Evolutionary conservation across 2,329 filamentous ascomycete species (phyloP).

Genomic region (Fusarium sp.): DNA sequence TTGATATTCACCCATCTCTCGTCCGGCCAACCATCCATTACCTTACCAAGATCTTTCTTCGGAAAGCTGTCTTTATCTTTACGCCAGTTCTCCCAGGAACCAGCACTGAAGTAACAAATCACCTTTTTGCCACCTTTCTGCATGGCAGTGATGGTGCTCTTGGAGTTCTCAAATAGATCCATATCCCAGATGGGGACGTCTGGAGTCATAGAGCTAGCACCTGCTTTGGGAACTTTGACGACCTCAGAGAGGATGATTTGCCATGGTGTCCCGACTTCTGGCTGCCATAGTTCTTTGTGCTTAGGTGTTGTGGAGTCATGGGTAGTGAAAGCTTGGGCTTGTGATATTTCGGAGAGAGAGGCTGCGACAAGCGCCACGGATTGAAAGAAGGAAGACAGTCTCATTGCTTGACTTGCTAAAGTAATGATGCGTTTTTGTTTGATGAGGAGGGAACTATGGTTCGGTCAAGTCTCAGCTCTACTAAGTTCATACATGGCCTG

Average conservation of each 20-base stretch:
- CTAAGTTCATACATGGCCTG: too few relatives aligned
- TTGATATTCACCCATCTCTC: conserved; percentile 74
- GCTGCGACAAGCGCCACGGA: neutral
- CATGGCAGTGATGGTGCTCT: conserved; percentile 62
- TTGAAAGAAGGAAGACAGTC: fast-evolving
- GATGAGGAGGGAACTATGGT: neutral
- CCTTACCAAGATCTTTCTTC: conserved; percentile 66
- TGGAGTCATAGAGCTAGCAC: conserved; percentile 43
- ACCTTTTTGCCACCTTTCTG: conserved; percentile 68
- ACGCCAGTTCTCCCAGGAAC: conserved; percentile 73
- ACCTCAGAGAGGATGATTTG: conserved; percentile 67
- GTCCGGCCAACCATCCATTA: conserved; percentile 71
- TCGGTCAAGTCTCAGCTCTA: fast-evolving
- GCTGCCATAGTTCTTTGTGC: conserved; percentile 57
- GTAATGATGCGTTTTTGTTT: neutral
- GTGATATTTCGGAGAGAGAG: neutral
- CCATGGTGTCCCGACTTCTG: conserved; percentile 64
- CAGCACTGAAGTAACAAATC: conserved; percentile 81
- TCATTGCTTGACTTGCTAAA: neutral
- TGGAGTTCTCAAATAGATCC: conserved; percentile 65
- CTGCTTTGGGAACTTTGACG: conserved; percentile 53
- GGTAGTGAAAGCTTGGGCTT: fast-evolving
- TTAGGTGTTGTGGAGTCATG: neutral
- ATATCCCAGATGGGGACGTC: conserved; percentile 63
- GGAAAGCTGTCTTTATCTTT: conserved; percentile 67